A percentile compares a stretch with the other conserved stretches of the same genome.
phyloP scores from a whole-genome alignment of 208 protist species.

The Herpetomonas muscarum region DNA sequence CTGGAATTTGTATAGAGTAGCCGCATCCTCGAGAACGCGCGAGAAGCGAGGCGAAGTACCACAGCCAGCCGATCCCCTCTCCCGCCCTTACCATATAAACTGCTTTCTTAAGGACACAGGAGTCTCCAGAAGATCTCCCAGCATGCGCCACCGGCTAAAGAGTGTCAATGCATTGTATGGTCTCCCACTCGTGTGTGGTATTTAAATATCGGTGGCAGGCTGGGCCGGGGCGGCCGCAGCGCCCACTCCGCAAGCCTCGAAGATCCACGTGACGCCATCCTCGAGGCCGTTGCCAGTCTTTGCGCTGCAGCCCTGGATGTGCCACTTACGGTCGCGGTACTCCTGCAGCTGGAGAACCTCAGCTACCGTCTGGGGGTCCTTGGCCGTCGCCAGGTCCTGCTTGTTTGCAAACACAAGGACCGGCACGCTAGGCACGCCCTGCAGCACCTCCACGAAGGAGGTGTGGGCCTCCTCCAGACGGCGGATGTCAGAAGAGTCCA shows the following conservation, averaged over 20 bases:
- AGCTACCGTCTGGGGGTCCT: constrained; percentile 70
- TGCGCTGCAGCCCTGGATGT: constrained; percentile 96
- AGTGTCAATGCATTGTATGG: too few species aligned
- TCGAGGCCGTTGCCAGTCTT: constrained; percentile 91
- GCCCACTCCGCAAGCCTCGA: constrained; percentile 47
- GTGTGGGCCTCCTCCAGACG: constrained; percentile 88
- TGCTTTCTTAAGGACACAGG: too few species aligned
- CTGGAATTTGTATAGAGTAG: too few species aligned
- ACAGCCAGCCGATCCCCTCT: too few species aligned
- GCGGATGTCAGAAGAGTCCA: constrained; percentile 92
- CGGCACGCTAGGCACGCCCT: constrained; percentile 94
- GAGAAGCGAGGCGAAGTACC: too few species aligned
- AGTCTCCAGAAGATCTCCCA: too few species aligned
- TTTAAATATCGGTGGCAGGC: too few species aligned
- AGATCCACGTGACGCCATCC: constrained; percentile 92
- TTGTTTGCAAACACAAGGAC: constrained; percentile 99
- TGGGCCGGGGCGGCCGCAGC: neutral
- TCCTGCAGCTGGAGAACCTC: constrained; percentile 77
- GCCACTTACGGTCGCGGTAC: constrained; percentile 93
- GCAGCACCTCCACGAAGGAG: constrained; percentile 93
- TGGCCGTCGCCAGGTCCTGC: constrained; percentile 97
- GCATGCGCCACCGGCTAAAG: too few species aligned
- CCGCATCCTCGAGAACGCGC: too few species aligned
- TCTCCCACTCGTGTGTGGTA: too few species aligned
- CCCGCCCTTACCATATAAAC: too few species aligned